Conservation (phyloP, 1,284 basidiomycete genomes). For the Ganoderma sp. region DNA sequence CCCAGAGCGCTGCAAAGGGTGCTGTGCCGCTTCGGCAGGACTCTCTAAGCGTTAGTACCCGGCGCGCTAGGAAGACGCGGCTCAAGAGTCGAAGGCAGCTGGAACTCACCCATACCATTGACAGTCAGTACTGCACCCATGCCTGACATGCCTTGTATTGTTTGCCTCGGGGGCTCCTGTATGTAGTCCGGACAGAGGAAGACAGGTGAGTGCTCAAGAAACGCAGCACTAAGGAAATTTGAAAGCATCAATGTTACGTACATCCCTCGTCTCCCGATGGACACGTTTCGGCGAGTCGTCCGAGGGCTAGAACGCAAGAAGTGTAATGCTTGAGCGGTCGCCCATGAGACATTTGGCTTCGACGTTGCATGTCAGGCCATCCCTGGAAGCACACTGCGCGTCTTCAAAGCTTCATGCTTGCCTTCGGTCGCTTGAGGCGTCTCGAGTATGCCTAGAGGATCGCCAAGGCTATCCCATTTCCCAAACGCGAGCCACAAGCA, state of each 20-base stretch:
- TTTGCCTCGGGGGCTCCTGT: too few species aligned
- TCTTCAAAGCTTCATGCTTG: neutral
- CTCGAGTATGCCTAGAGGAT: neutral
- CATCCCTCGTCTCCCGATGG: neutral
- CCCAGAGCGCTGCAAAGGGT: too few species aligned
- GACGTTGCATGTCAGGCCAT: neutral
- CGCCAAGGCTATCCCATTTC: neutral
- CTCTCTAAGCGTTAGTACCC: too few species aligned
- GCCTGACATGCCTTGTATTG: too few species aligned
- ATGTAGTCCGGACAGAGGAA: too few species aligned
- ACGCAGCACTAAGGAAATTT: neutral
- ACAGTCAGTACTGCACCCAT: too few species aligned
- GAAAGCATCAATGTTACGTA: neutral
- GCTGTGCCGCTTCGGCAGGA: too few species aligned
- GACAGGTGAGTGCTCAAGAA: neutral
- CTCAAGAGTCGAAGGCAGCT: too few species aligned
- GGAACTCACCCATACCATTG: too few species aligned
- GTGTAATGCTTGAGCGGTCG: neutral
- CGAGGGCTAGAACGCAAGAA: neutral
- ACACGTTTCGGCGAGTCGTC: neutral
- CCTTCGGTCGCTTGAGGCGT: neutral
- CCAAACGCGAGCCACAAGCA: neutral
- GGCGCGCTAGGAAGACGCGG: too few species aligned
- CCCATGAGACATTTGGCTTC: neutral
- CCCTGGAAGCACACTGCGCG: neutral